A percentile compares a stretch with the other conserved stretches of the same genome.
Evolutionary conservation across 768 basidiomycete species (phyloP).

Genomic region (Suillus cothurnatus): DNA sequence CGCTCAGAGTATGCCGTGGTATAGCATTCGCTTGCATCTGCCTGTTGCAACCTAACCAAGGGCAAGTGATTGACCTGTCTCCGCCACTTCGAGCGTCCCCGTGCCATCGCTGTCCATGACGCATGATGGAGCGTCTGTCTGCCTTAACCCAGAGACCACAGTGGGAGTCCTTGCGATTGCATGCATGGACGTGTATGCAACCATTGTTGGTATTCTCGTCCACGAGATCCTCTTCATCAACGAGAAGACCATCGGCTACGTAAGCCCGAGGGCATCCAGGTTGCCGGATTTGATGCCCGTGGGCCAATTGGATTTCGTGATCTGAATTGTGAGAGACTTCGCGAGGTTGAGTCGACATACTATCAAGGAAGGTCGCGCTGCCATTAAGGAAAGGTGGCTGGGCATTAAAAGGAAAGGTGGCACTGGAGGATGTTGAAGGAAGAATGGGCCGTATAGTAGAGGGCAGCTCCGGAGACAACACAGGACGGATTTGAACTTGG

Average conservation of each 20-base stretch:
- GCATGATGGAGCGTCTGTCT: conserved; percentile 4
- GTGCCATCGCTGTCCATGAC: conserved; percentile 9
- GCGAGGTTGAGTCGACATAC: not conserved
- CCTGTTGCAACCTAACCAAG: conserved; percentile 6
- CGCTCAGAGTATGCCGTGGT: not conserved
- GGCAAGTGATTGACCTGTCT: not conserved
- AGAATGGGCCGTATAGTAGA: not conserved
- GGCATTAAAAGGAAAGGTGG: not conserved
- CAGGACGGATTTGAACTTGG: not conserved
- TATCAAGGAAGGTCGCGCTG: not conserved
- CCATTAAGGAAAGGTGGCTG: not conserved
- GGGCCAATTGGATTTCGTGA: not conserved
- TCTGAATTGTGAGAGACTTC: not conserved
- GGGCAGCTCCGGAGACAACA: not conserved
- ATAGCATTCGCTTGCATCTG: not conserved
- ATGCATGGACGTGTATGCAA: not conserved
- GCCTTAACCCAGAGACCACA: conserved; percentile 10
- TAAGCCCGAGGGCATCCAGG: not conserved
- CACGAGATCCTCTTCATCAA: not conserved
- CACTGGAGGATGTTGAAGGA: not conserved
- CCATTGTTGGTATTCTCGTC: not conserved
- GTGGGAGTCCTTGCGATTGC: not conserved
- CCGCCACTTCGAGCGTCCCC: not conserved
- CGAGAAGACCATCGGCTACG: not conserved
- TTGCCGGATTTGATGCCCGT: not conserved